Base-by-base conservation (phyloP, 179 eudicot species). In the Spergularia azorica region DNA sequence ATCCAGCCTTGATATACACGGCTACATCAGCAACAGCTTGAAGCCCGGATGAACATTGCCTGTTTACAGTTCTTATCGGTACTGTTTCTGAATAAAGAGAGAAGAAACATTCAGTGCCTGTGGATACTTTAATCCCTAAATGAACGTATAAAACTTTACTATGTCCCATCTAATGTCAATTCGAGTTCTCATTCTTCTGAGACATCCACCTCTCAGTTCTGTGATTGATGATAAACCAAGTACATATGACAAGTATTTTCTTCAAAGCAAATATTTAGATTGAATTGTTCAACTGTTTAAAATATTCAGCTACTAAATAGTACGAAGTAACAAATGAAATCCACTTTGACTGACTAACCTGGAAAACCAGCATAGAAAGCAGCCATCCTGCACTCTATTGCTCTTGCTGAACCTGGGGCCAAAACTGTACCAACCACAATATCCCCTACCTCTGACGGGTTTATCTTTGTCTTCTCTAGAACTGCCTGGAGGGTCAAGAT, bases 1-100 rank as follows among this genome's bases (percentile, higher is more conserved):
- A 90, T 71, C 97, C 99, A 58, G 97, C 95, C 88, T 89, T 95
- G 68, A 95, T 95, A 77, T 85, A 90, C 77, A 93, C 97, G 72
- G 97, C 99, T 26, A 95, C 94, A 85, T 95, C 99, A 76, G 97
- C 97, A 74, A 95, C 97, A 78, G 97, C 97, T 83, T 95, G 99
- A 80, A 95, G 97, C 39, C 97, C 97, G 38, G 99, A 95, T 72
- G 97, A 93, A 82, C 99, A 95, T 84, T 95, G 99, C 86, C 99
- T 90, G 82, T 93, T 95, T 63, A 95, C 99, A 41, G 99, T 95
- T 83, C 97, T 87, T 67, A 93, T 78, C 20, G 99, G 97, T 65
- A 95, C 99, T 57, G 91, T 91, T 71, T 95, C 99, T 95, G 84
- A 36, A 26, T 59, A 75, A 57, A 72, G 8, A 26, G 41, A 70